Base-by-base conservation (phyloP, 176 grass and related monocot species). In the Oryza punctata region DNA sequence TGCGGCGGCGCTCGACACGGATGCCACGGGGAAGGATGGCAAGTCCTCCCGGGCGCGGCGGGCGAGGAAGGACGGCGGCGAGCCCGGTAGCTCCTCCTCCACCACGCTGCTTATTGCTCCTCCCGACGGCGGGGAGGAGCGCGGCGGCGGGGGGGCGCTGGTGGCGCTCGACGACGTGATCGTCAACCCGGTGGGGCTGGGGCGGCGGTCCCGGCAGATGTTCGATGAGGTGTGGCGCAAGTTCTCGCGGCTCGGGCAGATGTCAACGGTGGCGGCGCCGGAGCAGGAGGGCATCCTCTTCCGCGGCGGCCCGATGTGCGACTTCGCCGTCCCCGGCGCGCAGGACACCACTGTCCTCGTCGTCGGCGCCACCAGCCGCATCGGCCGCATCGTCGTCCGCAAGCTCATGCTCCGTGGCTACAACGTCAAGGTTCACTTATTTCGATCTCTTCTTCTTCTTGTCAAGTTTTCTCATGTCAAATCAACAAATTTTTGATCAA, bases 161-260 rank as follows among this genome's bases (percentile, higher is more conserved):
- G 40, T 97, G 68, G 93, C 93, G 13, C 87, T 97, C 63, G 93
- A 95, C 24, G 89, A 91, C 15, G 93, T 95, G 63, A 93, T 93
- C 57, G 10, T 95, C 67, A 98, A 91, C 76, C 96, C 96, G 41
- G 93, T 98, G 69, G 95, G 92, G 0, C 87, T 98, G 28, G 96
- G 92, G 7, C 92, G 96, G 2, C 88, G 84, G 11, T 98, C 93
- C 13, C 88, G 93, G 70, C 96, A 95, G 91, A 78, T 98, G 32
- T 98, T 98, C 88, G 91, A 98, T 81, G 96, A 98, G 82, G 93
- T 98, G 82, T 98, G 96, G 93, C 89, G 93, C 81, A 98, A 93
- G 85, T 95, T 98, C 92, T 98, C 96, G n/a, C 92, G 85, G 13
- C 89, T 98, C 10, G 96, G 89, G 6, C 96, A 98, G 91, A 98